phyloP scores from a whole-genome alignment of 805 yeast species.

The Ogataea zsoltii region DNA sequence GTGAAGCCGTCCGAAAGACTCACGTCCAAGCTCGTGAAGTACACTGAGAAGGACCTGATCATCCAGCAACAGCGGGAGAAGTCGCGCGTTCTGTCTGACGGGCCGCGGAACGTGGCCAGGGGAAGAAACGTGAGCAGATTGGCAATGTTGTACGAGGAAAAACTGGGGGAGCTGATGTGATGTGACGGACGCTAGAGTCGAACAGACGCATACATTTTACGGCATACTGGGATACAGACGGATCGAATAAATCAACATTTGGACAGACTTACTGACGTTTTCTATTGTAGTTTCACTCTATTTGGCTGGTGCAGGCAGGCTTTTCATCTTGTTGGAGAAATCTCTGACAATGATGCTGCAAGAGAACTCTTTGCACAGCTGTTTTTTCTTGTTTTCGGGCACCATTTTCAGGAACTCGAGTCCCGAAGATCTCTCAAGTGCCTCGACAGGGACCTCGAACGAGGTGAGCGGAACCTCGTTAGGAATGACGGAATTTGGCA shows the following conservation, averaged over 20 bases:
- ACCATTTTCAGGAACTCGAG: conserved; percentile 73
- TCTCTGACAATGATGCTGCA: conserved; percentile 85
- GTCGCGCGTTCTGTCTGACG: conserved; percentile 1
- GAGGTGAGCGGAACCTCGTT: conserved; percentile 68
- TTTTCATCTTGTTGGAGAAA: conserved; percentile 49
- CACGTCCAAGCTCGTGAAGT: conserved; percentile 29
- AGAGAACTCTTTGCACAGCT: conserved; percentile 75
- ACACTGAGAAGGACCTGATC: conserved; percentile 34
- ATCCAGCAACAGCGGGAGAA: conserved; percentile 22
- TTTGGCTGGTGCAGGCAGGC: conserved; percentile 27
- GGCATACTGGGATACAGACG: too few relatives aligned
- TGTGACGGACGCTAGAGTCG: too few relatives aligned
- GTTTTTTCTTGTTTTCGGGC: conserved; percentile 54
- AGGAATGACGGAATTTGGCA: conserved; percentile 82
- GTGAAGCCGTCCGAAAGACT: conserved; percentile 29
- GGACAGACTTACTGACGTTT: too few relatives aligned
- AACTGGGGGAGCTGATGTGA: conserved; percentile 26
- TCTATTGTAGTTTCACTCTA: not conserved
- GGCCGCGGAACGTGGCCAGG: conserved; percentile 34
- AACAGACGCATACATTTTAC: too few relatives aligned
- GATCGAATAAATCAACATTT: not conserved
- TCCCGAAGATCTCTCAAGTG: conserved; percentile 85
- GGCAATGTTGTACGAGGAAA: conserved; percentile 51
- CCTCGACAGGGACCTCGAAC: conserved; percentile 88
- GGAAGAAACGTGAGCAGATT: conserved; percentile 56